Base-by-base conservation (phyloP, 192 early-diverging fungal genomes). In the Mortierella antarctica region DNA sequence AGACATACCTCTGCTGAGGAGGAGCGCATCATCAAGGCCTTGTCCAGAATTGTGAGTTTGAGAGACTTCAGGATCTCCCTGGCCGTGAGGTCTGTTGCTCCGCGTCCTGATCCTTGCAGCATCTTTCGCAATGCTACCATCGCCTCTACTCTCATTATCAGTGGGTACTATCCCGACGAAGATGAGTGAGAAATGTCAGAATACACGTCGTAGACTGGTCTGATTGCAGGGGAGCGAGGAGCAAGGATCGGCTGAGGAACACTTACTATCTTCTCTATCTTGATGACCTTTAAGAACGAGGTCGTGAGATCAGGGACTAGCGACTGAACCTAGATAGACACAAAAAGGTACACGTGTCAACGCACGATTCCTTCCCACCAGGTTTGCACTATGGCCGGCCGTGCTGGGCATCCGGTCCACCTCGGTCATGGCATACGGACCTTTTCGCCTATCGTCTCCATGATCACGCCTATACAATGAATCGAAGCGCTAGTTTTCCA, bases 51-150 rank as follows among this genome's bases (percentile, higher is more conserved):
- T 9, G 91, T 91, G 14, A 83, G 17, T 39, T 90, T 89, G 8
- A 93, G 85, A 0, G 78, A 59, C 72, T 94, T 94, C 40, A 90
- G 68, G 4, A 94, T 74, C 39, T 98, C 97, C 70, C 92, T 94
- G 23, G 86, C 81, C 41, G 88, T 89, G 10, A 83, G 53, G 23
- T 97, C 97, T 6, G 73, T 83, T 13, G 90, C 86, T 10, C 90
- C 92, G 55, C 91, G 91, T 20, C 94, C 91, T 13, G 94, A 92
- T 14, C 95, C 95, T 56, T 86, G 87, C 7, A 98, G 65, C 65
- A 92, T 70, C 41, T 86, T 82, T 2, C 68, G 83, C 41, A 97
- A 82, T 13, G 92, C 88, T 41, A 88, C 78, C 40, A 91, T 84
- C 17, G 91, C 88, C 72, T 96, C 95, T 8, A 91, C 86, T 41